Conservation (phyloP, 805 yeast species). For the Starmerella lactis-condensi region DNA sequence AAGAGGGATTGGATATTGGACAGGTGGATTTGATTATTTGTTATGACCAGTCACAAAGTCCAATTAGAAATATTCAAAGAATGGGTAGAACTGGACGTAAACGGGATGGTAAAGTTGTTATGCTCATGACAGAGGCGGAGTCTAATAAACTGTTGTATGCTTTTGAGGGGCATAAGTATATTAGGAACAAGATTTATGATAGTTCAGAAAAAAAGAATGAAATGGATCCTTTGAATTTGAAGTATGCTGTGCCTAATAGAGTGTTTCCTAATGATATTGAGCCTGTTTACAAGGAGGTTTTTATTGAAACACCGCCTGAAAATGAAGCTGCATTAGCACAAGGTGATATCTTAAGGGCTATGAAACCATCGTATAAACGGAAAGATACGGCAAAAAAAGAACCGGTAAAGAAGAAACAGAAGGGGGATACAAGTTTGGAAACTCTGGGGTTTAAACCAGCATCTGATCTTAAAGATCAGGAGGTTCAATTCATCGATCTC, state of each 20-base stretch:
- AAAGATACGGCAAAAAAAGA: background rate
- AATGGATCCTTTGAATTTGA: slow-evolving; percentile 16
- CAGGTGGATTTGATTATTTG: slow-evolving; percentile 90
- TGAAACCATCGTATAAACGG: slow-evolving; percentile 10
- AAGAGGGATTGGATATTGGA: slow-evolving; percentile 95
- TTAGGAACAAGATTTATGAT: slow-evolving; percentile 43
- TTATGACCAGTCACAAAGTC: slow-evolving; percentile 82
- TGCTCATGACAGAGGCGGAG: slow-evolving; percentile 63
- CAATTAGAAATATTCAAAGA: slow-evolving; percentile 81
- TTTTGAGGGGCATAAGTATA: slow-evolving; percentile 59
- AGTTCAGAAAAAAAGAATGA: slow-evolving; percentile 12
- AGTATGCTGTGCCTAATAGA: slow-evolving; percentile 36
- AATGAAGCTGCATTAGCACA: slow-evolving; percentile 27
- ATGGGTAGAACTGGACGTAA: slow-evolving; percentile 98
- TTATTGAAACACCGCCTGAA: slow-evolving; percentile 53
- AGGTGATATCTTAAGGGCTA: slow-evolving; percentile 13
- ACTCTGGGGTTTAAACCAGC: slow-evolving; percentile 1
- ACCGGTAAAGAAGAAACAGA: background rate
- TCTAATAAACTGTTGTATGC: slow-evolving; percentile 64
- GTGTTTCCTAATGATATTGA: slow-evolving; percentile 41
- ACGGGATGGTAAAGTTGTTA: slow-evolving; percentile 63
- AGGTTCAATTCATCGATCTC: background rate
- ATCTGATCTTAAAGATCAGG: background rate
- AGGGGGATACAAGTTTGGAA: background rate
- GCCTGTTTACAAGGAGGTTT: slow-evolving; percentile 40